phyloP scores from a whole-genome alignment of 257 asterid genomes.

The Solanum stenotomum region DNA sequence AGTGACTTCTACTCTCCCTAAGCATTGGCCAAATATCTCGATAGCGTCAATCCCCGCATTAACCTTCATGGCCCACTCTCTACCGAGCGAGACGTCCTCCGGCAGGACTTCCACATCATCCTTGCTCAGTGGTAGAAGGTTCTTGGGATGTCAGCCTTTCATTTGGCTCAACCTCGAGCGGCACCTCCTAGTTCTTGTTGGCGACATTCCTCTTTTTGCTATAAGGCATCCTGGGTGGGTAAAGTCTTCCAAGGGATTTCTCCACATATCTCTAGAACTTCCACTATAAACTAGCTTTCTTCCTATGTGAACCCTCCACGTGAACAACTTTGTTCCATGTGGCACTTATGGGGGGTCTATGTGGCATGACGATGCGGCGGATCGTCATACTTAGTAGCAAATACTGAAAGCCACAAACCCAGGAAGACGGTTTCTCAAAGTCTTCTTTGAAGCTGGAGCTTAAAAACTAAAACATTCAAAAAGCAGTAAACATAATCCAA shows the following conservation, averaged over 20 bases:
- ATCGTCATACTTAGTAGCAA: neutral
- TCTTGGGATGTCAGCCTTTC: neutral
- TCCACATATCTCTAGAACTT: no score
- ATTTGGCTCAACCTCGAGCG: neutral
- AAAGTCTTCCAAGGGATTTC: no score
- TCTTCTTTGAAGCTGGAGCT: neutral
- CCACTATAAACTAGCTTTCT: no score
- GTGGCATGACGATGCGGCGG: no score
- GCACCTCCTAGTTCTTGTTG: neutral
- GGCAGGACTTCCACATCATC: neutral
- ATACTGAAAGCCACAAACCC: neutral
- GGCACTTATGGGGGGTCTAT: no score
- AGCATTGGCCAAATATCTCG: neutral
- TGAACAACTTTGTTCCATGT: no score
- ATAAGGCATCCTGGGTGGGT: neutral
- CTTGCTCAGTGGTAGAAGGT: neutral
- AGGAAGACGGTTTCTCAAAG: neutral
- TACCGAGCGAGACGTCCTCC: neutral
- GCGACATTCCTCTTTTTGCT: neutral
- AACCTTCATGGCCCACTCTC: neutral
- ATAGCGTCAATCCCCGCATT: neutral
- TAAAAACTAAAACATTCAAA: neutral
- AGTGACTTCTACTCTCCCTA: neutral
- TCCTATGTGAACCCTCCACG: no score
- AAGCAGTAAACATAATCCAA: neutral